Base-by-base conservation (phyloP, 2,329 filamentous ascomycete genomes). In the Sporothrix mexicana region DNA sequence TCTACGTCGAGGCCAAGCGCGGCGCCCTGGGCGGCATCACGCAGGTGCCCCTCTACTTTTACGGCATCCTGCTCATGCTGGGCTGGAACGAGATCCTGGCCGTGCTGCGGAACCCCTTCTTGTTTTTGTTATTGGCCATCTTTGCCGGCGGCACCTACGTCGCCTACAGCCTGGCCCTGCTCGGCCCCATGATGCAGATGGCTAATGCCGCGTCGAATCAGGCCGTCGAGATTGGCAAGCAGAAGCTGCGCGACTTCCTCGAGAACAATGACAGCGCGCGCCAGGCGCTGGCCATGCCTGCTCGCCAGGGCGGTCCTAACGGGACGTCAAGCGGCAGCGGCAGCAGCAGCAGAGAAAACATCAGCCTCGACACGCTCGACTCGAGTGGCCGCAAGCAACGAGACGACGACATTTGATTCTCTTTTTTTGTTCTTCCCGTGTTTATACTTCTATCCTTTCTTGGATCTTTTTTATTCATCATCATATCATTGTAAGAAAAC, bases 71-170 rank as follows among this genome's bases (percentile, higher is more conserved):
- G 72, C 84, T 99, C 76, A 93, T 94, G 25, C 86, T 99, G 67
- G 96, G 96, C n/a, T 99, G 96, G 96, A 99, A 99, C 82, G 96
- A 99, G 83, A 95, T 99, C 75, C 85, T 97, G 77, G 93, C 95
- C 79, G 94, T 74, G 20, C 70, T 74, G 51, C 73, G 73, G 53
- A 74, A 74, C 66, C 73, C 73, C 1, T 43, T 74, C 36, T 25
- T 74, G 36, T 74, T 74, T 84, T 85, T 99, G 79, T 89, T 98
- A 78, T 86, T 98, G 73, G 89, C 97, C 78, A 82, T 98, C 69
- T 83, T 92, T 57, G 91, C 86, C 12, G 88, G 92, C 70, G 94
- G 88, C 72, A 93, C 92, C 3, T 99, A 98, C 78, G 86, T 98
- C 41, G 96, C 95, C 3, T 98, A 96, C 83, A 95, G 91, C 47